Base-by-base conservation (phyloP, 805 yeast species). In the Ogataea polymorpha region DNA sequence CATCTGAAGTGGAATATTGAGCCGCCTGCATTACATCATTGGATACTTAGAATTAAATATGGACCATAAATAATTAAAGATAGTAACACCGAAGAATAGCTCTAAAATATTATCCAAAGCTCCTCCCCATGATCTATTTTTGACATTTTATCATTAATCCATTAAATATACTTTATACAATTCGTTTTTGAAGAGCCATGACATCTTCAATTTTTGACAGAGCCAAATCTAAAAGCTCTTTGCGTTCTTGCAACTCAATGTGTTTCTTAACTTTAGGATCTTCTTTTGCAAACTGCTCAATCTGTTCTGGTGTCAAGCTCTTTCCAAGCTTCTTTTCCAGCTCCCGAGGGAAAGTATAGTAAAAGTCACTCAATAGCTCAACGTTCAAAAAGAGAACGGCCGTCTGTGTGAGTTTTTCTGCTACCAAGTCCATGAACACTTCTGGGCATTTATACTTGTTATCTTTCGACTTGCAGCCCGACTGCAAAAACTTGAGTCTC, bases 361-460 rank as follows among this genome's bases (percentile, higher is more conserved):
- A 95, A 58, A 93, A 93, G 63, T 95, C 99, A 51, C 95, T 85
- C 48, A 93, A 69, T 41, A 93, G 69, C 63, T 93, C 99, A 41
- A 95, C 98, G 58, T 93, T 93, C 59, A 93, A 67, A 55, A 93
- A 93, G 46, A 93, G 65, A 3, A 93, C 93, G 0, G 99, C 93
- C 0, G 99, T 93, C 10, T 91, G 84, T 0, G 97, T 87, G 17
- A 93, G 68, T 62, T 93, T 93, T 48, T 88, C 90, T 37, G 93
- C 83, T 4, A 93, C 96, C 2, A 88, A 96, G 58, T 88, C 95
- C 59, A 93, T 70, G 52, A 90, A 95, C 6, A 90, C 76, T 61
- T 93, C 99, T 0, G 99, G 99, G 58, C 99, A 93, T 51, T 81
- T 83, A 59, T 82, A 88, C 61, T 86, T 89, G 61, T 83, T 86